A percentile compares a stretch with the other conserved stretches of the same genome.
Evolutionary conservation across 257 asterid species (phyloP).

Genomic region (Agastache rugosa): DNA sequence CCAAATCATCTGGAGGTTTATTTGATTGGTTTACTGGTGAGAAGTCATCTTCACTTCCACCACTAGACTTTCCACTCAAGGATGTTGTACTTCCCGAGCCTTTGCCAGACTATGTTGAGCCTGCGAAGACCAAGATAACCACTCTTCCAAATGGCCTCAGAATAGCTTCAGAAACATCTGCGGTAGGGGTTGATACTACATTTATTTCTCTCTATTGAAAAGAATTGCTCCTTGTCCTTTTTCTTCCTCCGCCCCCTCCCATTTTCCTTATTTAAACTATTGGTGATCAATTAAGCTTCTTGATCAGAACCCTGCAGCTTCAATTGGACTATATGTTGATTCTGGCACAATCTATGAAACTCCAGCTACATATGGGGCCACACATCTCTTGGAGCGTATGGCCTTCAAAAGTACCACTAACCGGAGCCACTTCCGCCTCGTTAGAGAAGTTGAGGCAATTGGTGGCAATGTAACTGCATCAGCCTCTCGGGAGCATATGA

Average conservation of each 20-base stretch:
- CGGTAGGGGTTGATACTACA: conserved; percentile 51
- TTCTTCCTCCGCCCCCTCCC: neutral
- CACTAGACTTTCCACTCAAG: conserved; percentile 77
- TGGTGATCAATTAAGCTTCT: conserved; percentile 29
- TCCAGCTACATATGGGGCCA: conserved; percentile 74
- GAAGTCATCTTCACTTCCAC: conserved; percentile 63
- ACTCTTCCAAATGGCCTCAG: conserved; percentile 78
- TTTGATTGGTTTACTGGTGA: conserved; percentile 77
- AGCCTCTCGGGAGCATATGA: conserved; percentile 84
- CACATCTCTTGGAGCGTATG: conserved; percentile 94
- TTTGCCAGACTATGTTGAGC: conserved; percentile 80
- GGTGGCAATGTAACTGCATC: conserved; percentile 83
- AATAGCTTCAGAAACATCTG: conserved; percentile 81
- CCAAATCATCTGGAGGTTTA: conserved; percentile 71
- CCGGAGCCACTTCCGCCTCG: conserved; percentile 81
- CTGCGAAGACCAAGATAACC: conserved; percentile 71
- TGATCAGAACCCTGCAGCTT: conserved; percentile 82
- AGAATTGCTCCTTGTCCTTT: neutral
- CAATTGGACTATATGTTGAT: conserved; percentile 84
- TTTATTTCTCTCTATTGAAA: neutral
- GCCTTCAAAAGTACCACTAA: conserved; percentile 89
- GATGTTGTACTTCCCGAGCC: conserved; percentile 70
- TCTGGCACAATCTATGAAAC: conserved; percentile 88
- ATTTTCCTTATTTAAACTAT: conserved; percentile 16
- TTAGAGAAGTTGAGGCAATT: conserved; percentile 93